Evolutionary conservation across 805 yeast genomes (phyloP), one percentile per base, ranked within the genome.

Genomic region (Nematodospora valgi): DNA sequence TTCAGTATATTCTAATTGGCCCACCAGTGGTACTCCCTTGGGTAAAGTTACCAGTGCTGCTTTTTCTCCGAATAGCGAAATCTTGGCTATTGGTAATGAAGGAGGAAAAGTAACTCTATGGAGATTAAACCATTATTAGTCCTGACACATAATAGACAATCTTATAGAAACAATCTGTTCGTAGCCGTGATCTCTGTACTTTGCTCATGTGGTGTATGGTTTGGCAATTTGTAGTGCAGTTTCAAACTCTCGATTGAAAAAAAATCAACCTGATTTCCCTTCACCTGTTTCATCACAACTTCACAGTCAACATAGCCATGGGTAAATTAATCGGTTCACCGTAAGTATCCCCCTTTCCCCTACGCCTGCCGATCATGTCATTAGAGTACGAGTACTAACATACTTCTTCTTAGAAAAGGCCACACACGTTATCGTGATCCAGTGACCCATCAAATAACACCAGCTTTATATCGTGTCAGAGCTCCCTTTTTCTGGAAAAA

Each of bases 1-100:
- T 45, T 76, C 86, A 13, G 95, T 86, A 5, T 93, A 80, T 62
- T 71, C 80, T 32, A 93, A 93, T 66, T 93, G 98, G 98, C 99
- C 99, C 12, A 93, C 98, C 2, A 80, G 91, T 34, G 88, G 88
- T 5, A 91, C 98, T 1, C 98, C 98, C 8, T 72, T 93, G 46
- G 99, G 98, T n/a, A 79, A 82, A 46, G 96, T 93, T 22, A 86
- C 96, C 0, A 61, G 80, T 12, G 82, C 79, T 2, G 75, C 78
- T 11, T 91, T 91, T 59, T 79, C 94, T 27, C 87, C 93, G 18
- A 76, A 77, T 43, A 78, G 80, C 40, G 93, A 86, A 59, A 77
- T 89, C 80, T 58, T 93, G 32, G 86, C 89, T 12, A 76, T 87
- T 1, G 98, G 96, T 43, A 91, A 89, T 51, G 95, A 86, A 50